Conservation (phyloP, 305 asterid species). For the Plantago lanceolata region DNA sequence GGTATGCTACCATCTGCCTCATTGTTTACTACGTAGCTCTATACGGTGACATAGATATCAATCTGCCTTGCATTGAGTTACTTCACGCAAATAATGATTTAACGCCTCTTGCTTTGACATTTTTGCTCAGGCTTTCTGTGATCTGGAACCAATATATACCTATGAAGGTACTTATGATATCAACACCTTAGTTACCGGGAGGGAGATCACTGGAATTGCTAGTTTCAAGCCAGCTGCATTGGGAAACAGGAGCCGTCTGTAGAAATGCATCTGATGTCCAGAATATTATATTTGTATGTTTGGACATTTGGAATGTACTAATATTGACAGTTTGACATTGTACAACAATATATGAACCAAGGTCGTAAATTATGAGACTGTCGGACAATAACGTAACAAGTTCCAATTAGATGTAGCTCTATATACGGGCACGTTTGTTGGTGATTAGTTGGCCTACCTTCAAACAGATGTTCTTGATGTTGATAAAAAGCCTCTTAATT, state of each 20-base stretch:
- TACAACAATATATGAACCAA: no score
- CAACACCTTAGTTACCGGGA: constrained; percentile 84
- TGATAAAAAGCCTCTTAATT: no score
- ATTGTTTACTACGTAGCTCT: neutral
- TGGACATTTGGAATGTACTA: no score
- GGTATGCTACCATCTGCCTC: constrained; percentile 32
- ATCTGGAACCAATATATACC: constrained; percentile 93
- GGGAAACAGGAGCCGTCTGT: constrained; percentile 71
- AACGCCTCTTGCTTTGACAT: neutral
- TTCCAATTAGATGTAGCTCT: neutral
- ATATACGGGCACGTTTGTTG: neutral
- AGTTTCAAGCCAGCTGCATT: constrained; percentile 67
- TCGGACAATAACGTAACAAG: neutral
- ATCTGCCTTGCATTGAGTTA: neutral
- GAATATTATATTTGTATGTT: neutral
- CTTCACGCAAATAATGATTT: neutral
- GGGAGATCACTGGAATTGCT: constrained; percentile 83
- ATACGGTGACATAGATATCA: neutral
- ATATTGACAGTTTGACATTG: no score
- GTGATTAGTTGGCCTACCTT: neutral
- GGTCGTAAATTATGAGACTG: no score
- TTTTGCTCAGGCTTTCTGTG: constrained; percentile 73
- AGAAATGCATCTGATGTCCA: constrained; percentile 2
- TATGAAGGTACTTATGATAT: constrained; percentile 96
- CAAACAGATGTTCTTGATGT: no score